These are phyloP conservation scores for Pseudocercospora vitis DNA, from an alignment of 2,329 filamentous ascomycete genomes.

Conservation along the genomic window DNA sequence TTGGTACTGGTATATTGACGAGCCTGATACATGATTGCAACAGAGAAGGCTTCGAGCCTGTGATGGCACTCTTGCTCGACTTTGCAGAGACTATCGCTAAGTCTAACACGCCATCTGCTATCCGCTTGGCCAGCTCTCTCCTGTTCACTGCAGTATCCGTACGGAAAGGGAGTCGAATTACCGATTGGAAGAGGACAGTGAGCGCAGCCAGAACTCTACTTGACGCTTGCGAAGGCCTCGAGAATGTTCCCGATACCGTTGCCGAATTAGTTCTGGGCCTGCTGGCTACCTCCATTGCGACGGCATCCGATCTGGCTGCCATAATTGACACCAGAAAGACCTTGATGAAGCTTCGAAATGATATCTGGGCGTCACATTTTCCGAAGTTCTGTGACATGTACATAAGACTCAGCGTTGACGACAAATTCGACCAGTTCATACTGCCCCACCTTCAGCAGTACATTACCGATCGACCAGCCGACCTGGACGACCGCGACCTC, in stretches of 20 bases:
- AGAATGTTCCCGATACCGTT: constrained; percentile 28
- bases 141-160: constrained; percentile 73
- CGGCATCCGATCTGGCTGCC: constrained; percentile 70
- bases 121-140: constrained; percentile 49
- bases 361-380: constrained; percentile 70
- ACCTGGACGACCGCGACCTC: constrained; percentile 7
- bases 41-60: constrained; percentile 67
- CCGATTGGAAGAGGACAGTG: constrained; percentile 68
- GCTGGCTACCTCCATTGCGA: constrained; percentile 67
- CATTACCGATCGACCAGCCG: constrained; percentile 56
- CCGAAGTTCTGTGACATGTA: constrained; percentile 82
- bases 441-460: constrained; percentile 83
- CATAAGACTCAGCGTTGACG: constrained; percentile 67
- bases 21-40: constrained; percentile 82
- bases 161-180: constrained; percentile 74
- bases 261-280: constrained; percentile 46
- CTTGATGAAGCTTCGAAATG: constrained; percentile 64
- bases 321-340: constrained; percentile 68
- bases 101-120: constrained; percentile 43
- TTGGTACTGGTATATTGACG: constrained; percentile 74
- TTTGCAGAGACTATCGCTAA: constrained; percentile 41
- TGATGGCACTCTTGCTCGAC: constrained; percentile 63
- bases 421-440: constrained; percentile 74
- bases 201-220: constrained; percentile 41
- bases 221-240: constrained; percentile 20